These are phyloP conservation scores for Syncephalastrum contaminatum DNA, from an alignment of 371 early-diverging fungal genomes.

Conservation along the genomic window DNA sequence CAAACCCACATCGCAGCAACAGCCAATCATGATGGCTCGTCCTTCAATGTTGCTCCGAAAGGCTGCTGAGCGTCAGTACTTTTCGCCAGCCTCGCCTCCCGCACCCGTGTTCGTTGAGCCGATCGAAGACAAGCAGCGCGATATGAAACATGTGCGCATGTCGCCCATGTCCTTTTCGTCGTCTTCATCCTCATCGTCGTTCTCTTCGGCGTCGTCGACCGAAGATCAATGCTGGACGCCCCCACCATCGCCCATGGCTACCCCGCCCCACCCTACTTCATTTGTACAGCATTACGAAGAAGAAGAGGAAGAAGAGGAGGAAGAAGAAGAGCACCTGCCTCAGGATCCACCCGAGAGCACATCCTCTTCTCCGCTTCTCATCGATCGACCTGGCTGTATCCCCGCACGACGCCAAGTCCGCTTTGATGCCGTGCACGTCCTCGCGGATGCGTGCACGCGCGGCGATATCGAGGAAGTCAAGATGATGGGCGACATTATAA, in stretches of 20 bases:
- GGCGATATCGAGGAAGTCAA: conserved; percentile 32
- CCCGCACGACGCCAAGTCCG: conserved; percentile 25
- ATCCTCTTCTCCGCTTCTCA: conserved; percentile 8
- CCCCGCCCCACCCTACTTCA: conserved; percentile 11
- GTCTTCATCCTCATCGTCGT: conserved; percentile 18
- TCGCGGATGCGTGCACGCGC: conserved; percentile 43
- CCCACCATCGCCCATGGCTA: conserved; percentile 14
- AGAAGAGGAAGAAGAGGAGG: too few species aligned
- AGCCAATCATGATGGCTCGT: conserved; percentile 5
- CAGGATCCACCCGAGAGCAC: not conserved
- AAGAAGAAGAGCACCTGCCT: too few species aligned
- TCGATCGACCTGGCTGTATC: not conserved
- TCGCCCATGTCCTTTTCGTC: conserved; percentile 18
- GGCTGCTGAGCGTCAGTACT: conserved; percentile 11
- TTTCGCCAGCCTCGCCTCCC: too few species aligned
- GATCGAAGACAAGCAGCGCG: conserved; percentile 4
- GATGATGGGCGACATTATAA: not conserved
- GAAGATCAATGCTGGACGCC: conserved; percentile 18
- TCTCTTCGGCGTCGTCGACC: conserved; percentile 15
- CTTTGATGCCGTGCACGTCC: conserved; percentile 32
- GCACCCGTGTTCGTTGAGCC: too few species aligned
- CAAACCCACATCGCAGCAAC: conserved; percentile 9
- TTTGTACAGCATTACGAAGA: not conserved
- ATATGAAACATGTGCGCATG: conserved; percentile 2
- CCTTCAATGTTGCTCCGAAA: conserved; percentile 25